Conservation (phyloP, 495 filamentous ascomycete genomes). For the Wilcoxina mikolae region DNA sequence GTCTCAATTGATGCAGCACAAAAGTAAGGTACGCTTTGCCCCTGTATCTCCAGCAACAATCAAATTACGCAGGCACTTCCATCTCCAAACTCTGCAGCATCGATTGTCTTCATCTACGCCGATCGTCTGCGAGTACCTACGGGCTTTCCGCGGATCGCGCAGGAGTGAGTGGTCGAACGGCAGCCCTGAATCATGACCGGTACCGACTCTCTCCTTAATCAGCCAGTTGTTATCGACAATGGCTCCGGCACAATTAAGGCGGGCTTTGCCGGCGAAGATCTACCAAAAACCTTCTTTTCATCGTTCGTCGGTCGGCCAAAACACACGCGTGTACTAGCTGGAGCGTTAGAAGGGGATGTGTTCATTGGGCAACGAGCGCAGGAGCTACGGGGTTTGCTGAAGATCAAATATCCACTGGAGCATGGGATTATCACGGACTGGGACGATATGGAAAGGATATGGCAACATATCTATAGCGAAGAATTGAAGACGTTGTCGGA, state of each 20-base stretch:
- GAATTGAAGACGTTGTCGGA: conserved; percentile 87
- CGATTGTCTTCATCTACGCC: neutral
- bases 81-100: neutral
- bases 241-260: conserved; percentile 95
- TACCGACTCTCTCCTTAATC: conserved; percentile 75
- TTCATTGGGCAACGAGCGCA: conserved; percentile 86
- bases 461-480: conserved; percentile 99
- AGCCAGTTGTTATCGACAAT: conserved; percentile 97
- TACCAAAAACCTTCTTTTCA: conserved; percentile 94
- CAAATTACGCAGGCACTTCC: neutral
- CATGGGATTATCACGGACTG: conserved; percentile 99
- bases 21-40: too few relatives aligned
- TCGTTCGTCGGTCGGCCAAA: conserved; percentile 96
- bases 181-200: conserved; percentile 18
- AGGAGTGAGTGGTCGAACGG: neutral
- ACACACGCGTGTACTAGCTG: conserved; percentile 87
- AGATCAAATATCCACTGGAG: conserved; percentile 97
- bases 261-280: conserved; percentile 89
- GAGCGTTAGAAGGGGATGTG: conserved; percentile 88
- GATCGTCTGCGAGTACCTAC: neutral
- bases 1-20: too few relatives aligned
- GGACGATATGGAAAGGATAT: conserved; percentile 99
- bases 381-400: conserved; percentile 81
- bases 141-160: neutral
- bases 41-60: neutral